Percentiles rank a stretch among this genome's conserved stretches.
These are phyloP conservation scores for Russula abietina DNA, from an alignment of 768 basidiomycete species.

Conservation along the genomic window DNA sequence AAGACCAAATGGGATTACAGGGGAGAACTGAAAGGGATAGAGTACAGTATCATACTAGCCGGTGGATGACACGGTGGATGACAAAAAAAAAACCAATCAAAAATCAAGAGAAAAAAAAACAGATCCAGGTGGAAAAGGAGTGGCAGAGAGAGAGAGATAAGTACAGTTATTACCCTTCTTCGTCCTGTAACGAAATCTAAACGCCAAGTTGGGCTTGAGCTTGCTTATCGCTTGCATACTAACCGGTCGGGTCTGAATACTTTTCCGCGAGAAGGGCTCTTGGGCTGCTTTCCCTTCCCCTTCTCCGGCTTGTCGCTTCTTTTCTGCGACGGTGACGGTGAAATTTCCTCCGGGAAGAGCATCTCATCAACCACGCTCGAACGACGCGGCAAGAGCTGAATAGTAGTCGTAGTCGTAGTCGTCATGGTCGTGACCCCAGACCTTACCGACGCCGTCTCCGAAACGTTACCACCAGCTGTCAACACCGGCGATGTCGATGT, in stretches of 20 bases:
- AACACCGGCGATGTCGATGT: not conserved
- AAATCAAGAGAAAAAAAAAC: not conserved
- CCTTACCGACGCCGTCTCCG: not conserved
- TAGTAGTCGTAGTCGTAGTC: conserved; percentile 1
- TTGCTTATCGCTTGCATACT: conserved; percentile 3
- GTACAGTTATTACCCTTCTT: not conserved
- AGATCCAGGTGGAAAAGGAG: not conserved
- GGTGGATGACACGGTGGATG: not conserved
- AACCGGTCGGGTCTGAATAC: conserved; percentile 21
- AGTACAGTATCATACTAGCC: not conserved
- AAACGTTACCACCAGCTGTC: not conserved
- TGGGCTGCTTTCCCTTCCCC: not conserved
- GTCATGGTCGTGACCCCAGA: not conserved
- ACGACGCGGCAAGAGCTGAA: not conserved
- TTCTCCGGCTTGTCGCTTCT: conserved; percentile 5
- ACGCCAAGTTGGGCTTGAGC: conserved; percentile 17
- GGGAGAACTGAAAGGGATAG: not conserved
- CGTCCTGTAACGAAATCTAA: conserved; percentile 20
- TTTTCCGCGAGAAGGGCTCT: conserved; percentile 9
- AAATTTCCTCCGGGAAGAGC: not conserved
- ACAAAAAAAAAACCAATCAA: not conserved
- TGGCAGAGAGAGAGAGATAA: not conserved
- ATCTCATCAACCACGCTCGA: not conserved
- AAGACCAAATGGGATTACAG: not conserved
- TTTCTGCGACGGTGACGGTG: not conserved